Base-by-base conservation (phyloP, 2,329 filamentous ascomycete species). In the Fusarium staphyleae region DNA sequence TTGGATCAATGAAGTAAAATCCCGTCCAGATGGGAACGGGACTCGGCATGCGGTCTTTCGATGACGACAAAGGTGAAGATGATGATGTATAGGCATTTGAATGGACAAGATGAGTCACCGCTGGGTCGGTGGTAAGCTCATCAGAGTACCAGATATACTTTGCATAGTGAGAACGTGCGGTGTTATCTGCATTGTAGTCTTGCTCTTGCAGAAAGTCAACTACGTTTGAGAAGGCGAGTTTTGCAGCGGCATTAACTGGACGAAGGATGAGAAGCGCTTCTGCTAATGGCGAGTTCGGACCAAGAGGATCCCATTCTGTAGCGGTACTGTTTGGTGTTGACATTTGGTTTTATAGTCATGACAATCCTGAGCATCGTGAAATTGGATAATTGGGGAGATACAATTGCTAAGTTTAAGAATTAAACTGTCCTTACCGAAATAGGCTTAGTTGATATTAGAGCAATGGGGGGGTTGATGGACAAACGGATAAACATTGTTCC, bases 281-380 rank as follows among this genome's bases (percentile, higher is more conserved):
- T 34, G 16, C 41, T 13, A 30, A 18, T 9, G n/a, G n/a, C n/a
- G n/a, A n/a, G n/a, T n/a, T n/a, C n/a, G 41, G 41, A 14, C 41
- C 41, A 13, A 44, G 18, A 16, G 41, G 41, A 13, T 44, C 41
- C 41, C 41, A 44, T 12, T 44, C 29, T 44, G 41, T 44, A 11
- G 30, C 11, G n/a, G n/a, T n/a, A n/a, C n/a, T n/a, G n/a, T n/a
- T n/a, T n/a, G n/a, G n/a, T n/a, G n/a, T n/a, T n/a, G n/a, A n/a
- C n/a, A n/a, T n/a, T n/a, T n/a, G n/a, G n/a, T n/a, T n/a, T n/a
- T n/a, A n/a, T n/a, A n/a, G n/a, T n/a, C n/a, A n/a, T n/a, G n/a
- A n/a, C n/a, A n/a, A n/a, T n/a, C n/a, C n/a, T n/a, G n/a, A n/a
- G n/a, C n/a, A n/a, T n/a, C n/a, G n/a, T n/a, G n/a, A n/a, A n/a